Evolutionary conservation across 352 stramenopile species (phyloP).

Genomic region (Phytophthora pini): DNA sequence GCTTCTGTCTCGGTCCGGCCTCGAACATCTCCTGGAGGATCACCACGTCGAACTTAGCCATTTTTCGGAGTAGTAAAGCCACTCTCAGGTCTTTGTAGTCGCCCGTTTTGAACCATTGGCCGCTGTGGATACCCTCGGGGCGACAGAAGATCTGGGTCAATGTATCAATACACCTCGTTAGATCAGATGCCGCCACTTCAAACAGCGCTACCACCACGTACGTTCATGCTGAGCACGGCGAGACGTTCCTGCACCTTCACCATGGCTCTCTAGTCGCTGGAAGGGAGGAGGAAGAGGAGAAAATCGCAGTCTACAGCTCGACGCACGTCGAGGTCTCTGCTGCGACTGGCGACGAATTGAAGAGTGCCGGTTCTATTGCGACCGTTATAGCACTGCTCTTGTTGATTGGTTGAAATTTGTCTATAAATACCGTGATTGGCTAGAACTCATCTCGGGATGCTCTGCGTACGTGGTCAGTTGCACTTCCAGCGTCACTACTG

Average conservation of each 20-base stretch:
- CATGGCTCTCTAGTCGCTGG: constrained; percentile 23
- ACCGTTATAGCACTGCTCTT: constrained; percentile 10
- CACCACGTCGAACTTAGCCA: constrained; percentile 74
- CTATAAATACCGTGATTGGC: constrained; percentile 14
- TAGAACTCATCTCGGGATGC: constrained; percentile 13
- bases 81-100: constrained; percentile 81
- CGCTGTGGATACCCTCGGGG: constrained; percentile 79
- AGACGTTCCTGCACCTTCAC: constrained; percentile 52
- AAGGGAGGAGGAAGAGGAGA: neutral
- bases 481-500: neutral
- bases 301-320: constrained; percentile 4
- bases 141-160: constrained; percentile 72
- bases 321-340: constrained; percentile 11
- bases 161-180: constrained; percentile 12
- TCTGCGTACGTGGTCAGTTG: constrained; percentile 14
- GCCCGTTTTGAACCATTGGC: constrained; percentile 69
- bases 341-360: constrained; percentile 22
- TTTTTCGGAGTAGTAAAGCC: constrained; percentile 74
- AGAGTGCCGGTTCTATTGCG: constrained; percentile 30
- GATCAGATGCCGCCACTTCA: constrained; percentile 2
- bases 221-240: constrained; percentile 75
- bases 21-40: constrained; percentile 88
- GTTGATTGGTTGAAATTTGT: neutral
- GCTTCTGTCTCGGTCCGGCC: constrained; percentile 56
- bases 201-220: constrained; percentile 26